Percentiles rank a stretch among this genome's conserved stretches.
phyloP scores from a whole-genome alignment of 1,284 basidiomycete species.

The Rhodofomes roseus region DNA sequence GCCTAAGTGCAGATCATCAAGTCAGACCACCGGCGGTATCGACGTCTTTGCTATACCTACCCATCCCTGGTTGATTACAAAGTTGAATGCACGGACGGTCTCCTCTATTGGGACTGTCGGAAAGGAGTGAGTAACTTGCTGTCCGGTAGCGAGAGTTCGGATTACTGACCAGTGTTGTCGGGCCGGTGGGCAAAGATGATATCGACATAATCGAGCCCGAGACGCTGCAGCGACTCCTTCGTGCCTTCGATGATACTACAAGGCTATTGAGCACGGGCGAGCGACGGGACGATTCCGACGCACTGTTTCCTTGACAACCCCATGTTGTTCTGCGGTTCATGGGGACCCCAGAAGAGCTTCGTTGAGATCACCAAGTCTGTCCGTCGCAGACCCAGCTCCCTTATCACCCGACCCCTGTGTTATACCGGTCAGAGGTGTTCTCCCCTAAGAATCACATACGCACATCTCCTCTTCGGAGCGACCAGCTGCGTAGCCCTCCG shows the following conservation, averaged over 20 bases:
- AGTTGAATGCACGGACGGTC: constrained; percentile 71
- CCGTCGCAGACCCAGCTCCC: constrained; percentile 68
- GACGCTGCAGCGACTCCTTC: constrained; percentile 63
- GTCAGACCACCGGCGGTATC: too few relatives aligned
- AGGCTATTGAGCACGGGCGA: too few relatives aligned
- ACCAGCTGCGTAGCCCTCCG: constrained; percentile 66
- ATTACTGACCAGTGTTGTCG: constrained; percentile 42
- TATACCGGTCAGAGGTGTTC: not conserved
- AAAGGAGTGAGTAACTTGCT: too few relatives aligned
- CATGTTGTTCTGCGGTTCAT: constrained; percentile 54
- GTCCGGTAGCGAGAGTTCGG: not conserved
- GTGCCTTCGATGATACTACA: constrained; percentile 75
- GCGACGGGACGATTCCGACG: too few relatives aligned
- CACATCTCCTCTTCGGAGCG: constrained; percentile 70
- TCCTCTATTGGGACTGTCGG: constrained; percentile 61
- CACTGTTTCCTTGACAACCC: constrained; percentile 75
- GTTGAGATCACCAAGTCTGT: constrained; percentile 74
- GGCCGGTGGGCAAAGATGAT: constrained; percentile 64
- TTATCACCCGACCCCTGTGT: constrained; percentile 72
- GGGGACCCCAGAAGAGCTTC: constrained; percentile 58
- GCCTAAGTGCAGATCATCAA: too few relatives aligned
- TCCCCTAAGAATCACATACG: constrained; percentile 17
- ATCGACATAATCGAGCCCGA: constrained; percentile 77
- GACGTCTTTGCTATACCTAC: constrained; percentile 29
- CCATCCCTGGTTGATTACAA: constrained; percentile 63